Conservation (phyloP, 2,329 filamentous ascomycete species). For the Tolypocladium paradoxum region DNA sequence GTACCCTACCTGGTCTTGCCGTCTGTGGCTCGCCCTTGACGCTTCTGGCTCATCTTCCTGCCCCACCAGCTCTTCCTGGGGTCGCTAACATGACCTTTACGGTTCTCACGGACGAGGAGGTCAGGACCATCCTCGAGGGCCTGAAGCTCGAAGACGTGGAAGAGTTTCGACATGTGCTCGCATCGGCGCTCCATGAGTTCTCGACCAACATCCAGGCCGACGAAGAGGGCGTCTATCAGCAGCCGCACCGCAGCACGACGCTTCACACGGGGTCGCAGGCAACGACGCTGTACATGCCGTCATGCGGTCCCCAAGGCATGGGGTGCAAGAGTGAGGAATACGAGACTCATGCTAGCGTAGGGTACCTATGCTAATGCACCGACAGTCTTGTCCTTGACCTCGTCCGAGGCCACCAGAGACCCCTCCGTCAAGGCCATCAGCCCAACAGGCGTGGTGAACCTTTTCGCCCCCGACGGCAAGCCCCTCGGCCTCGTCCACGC, state of each 20-base stretch:
- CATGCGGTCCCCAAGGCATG: conserved; percentile 50
- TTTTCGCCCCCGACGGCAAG: conserved; percentile 52
- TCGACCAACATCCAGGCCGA: conserved; percentile 41
- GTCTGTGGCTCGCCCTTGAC: no score
- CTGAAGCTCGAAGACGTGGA: conserved; percentile 42
- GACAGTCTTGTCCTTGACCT: conserved; percentile 52
- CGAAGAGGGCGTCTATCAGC: conserved; percentile 35
- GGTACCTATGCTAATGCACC: not conserved
- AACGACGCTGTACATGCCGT: conserved; percentile 66
- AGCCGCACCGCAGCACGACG: conserved; percentile 42
- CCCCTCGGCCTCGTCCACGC: conserved; percentile 62
- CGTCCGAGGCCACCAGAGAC: conserved; percentile 21
- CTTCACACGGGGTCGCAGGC: conserved; percentile 36
- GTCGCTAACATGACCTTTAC: conserved; percentile 42
- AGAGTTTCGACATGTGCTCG: conserved; percentile 36
- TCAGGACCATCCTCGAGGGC: conserved; percentile 41
- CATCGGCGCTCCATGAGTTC: conserved; percentile 48
- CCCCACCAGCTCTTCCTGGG: not conserved
- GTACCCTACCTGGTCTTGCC: no score
- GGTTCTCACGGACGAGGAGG: conserved; percentile 46
- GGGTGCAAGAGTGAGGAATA: conserved; percentile 50
- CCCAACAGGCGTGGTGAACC: conserved; percentile 57
- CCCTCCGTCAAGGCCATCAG: conserved; percentile 23
- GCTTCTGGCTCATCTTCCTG: not conserved
- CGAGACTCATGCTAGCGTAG: not conserved